phyloP scores from a whole-genome alignment of 1,284 basidiomycete species.

The Sphaerobolus stellatus region DNA sequence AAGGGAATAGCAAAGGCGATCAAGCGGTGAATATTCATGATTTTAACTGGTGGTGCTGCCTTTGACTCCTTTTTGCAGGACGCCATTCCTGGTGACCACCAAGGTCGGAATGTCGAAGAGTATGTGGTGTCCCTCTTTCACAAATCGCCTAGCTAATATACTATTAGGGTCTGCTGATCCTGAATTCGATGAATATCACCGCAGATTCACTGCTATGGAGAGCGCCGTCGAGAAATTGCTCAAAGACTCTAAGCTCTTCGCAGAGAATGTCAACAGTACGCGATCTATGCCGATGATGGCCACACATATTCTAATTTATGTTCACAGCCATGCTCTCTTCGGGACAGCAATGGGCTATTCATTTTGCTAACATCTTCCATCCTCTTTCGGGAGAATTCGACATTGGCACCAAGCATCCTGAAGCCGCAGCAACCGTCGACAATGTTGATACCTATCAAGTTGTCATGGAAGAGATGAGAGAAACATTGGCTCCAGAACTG shows the following conservation, averaged over 20 bases:
- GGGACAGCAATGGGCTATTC: conserved; percentile 73
- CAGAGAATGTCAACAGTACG: conserved; percentile 78
- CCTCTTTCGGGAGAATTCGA: conserved; percentile 84
- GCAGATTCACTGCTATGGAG: conserved; percentile 79
- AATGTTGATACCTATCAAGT: conserved; percentile 73
- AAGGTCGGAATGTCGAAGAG: conserved; percentile 91
- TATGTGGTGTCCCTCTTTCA: conserved; percentile 42
- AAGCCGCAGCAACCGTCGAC: conserved; percentile 75
- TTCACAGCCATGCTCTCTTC: conserved; percentile 74
- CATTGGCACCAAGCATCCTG: conserved; percentile 75
- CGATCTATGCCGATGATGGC: neutral
- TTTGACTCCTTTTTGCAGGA: conserved; percentile 45
- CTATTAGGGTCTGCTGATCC: conserved; percentile 76
- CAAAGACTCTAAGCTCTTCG: conserved; percentile 89
- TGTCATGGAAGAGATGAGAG: conserved; percentile 81
- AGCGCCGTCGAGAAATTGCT: conserved; percentile 83
- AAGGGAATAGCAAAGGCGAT: conserved; percentile 81
- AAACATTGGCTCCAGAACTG: conserved; percentile 84
- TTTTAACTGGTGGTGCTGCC: neutral
- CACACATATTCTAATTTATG: conserved; percentile 6
- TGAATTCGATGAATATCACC: conserved; percentile 82
- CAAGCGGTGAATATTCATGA: conserved; percentile 57
- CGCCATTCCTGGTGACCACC: conserved; percentile 83
- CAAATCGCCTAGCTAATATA: conserved; percentile 10
- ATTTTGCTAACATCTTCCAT: conserved; percentile 77